Percentiles rank a stretch among this genome's conserved stretches.
Conservation (phyloP, 495 filamentous ascomycete genomes). For the Penicillium bovifimosum region DNA sequence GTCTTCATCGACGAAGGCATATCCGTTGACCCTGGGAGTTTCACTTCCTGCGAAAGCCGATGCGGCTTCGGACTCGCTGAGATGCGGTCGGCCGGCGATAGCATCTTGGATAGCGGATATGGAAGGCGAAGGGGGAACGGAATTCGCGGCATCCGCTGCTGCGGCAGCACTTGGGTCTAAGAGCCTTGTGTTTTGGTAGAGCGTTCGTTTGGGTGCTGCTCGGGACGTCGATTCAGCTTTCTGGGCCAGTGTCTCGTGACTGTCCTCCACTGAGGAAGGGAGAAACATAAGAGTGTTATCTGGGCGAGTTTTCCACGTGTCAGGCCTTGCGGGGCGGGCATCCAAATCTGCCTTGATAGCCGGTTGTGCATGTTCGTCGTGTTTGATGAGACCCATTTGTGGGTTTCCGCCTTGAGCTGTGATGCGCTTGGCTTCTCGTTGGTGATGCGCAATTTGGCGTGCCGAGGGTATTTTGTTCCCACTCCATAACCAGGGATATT, state of each 20-base stretch:
- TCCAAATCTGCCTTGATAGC: constrained; percentile 56
- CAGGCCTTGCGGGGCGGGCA: constrained; percentile 69
- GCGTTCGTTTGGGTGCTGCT: constrained; percentile 69
- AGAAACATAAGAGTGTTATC: constrained; percentile 86
- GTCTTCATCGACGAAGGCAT: constrained; percentile 86
- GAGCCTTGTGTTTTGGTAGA: constrained; percentile 79
- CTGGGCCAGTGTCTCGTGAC: constrained; percentile 58
- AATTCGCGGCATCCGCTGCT: constrained; percentile 28
- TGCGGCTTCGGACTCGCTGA: constrained; percentile 59
- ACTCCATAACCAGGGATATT: constrained; percentile 81
- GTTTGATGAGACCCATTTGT: constrained; percentile 31
- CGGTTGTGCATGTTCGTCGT: constrained; percentile 23
- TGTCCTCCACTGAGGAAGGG: constrained; percentile 63
- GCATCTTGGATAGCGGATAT: constrained; percentile 82
- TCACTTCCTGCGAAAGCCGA: constrained; percentile 53
- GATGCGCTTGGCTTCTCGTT: constrained; percentile 58
- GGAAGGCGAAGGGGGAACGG: constrained; percentile 67
- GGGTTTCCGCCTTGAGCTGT: constrained; percentile 43
- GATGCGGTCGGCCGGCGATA: constrained; percentile 67
- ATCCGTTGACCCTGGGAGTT: constrained; percentile 87
- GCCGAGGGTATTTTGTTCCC: constrained; percentile 85
- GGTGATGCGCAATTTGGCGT: constrained; percentile 75
- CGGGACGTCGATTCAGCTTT: constrained; percentile 62
- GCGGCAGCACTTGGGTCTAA: constrained; percentile 25
- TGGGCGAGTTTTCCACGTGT: constrained; percentile 67